Base-by-base conservation (phyloP, 1,139 yeast species). In the Taphrina deformans region DNA sequence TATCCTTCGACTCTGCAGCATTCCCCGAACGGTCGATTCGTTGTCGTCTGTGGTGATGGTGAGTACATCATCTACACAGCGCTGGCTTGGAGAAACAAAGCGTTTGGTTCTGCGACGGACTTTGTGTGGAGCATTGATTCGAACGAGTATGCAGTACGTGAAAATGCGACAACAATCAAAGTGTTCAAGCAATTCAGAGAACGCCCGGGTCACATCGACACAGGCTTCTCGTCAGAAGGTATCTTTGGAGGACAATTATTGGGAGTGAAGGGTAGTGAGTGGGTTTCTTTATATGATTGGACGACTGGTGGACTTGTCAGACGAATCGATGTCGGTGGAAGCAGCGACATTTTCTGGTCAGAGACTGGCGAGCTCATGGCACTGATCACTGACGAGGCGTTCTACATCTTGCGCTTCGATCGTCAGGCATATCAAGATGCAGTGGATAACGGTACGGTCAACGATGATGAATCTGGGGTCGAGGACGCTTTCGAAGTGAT, bases 21-120 rank as follows among this genome's bases (percentile, higher is more conserved):
- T 77, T 92, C 98, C 46, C 98, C 98, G 69, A 93, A 95, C 75
- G 99, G 99, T 68, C 86, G 97, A 77, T 93, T 71, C 75, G 98
- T 92, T 46, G 88, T 98, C 27, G 97, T 93, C 58, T 88, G 95
- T 66, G 99, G 99, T 74, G 99, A 95, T 78, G 98, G 97, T 68
- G 99, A 93, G 77, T 93, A 90, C 76, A 90, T 93, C 72, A 87
- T 95, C 66, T 95, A 93, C 79, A 91, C 98, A 6, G 95, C 99
- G 0, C 83, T 95, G 73, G 98, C 98, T 1, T 93, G 99, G 99
- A 85, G 99, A 79, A 91, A 95, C 71, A 93, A 91, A 78, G 83
- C 92, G 61, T 93, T 89, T 76, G 99, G 98, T 69, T 83, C 85
- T 67, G 97, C 96, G 16, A 79, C 85, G 67, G 97, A 91, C 74